These are phyloP conservation scores for Thermothelomyces thermophilus DNA, from an alignment of 2,329 filamentous ascomycete species.

Conservation along the genomic window DNA sequence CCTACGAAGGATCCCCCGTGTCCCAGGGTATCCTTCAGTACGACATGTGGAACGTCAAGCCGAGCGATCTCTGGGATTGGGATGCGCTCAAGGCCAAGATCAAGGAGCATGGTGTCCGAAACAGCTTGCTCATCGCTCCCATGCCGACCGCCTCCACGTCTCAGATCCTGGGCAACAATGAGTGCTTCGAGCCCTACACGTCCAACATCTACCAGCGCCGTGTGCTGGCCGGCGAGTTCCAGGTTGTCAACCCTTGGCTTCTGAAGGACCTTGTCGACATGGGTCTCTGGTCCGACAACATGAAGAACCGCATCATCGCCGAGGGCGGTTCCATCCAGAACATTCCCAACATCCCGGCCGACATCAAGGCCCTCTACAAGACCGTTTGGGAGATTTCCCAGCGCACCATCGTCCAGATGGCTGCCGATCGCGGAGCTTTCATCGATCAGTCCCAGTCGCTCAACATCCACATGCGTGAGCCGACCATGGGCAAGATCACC, in stretches of 20 bases:
- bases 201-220: slow-evolving; percentile 99
- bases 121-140: slow-evolving; percentile 88
- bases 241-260: slow-evolving; percentile 98
- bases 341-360: slow-evolving; percentile 90
- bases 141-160: slow-evolving; percentile 98
- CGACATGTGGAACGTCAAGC: slow-evolving; percentile 96
- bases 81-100: slow-evolving; percentile 80
- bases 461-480: slow-evolving; percentile 99
- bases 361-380: slow-evolving; percentile 97
- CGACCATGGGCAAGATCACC: slow-evolving; percentile 99
- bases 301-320: slow-evolving; percentile 99
- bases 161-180: slow-evolving; percentile 97
- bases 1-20: slow-evolving; percentile 87
- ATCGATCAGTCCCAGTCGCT: slow-evolving; percentile 99
- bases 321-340: slow-evolving; percentile 94
- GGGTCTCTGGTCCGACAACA: slow-evolving; percentile 96
- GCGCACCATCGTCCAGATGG: slow-evolving; percentile 93
- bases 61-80: slow-evolving; percentile 97
- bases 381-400: slow-evolving; percentile 99
- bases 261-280: slow-evolving; percentile 97
- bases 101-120: slow-evolving; percentile 86
- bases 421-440: slow-evolving; percentile 94
- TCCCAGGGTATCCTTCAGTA: slow-evolving; percentile 96
- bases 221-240: slow-evolving; percentile 96
- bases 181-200: slow-evolving; percentile 99